A percentile compares a stretch with the other conserved stretches of the same genome.
phyloP scores from a whole-genome alignment of 2,329 filamentous ascomycete genomes.

The Aspergillus fijiensis region DNA sequence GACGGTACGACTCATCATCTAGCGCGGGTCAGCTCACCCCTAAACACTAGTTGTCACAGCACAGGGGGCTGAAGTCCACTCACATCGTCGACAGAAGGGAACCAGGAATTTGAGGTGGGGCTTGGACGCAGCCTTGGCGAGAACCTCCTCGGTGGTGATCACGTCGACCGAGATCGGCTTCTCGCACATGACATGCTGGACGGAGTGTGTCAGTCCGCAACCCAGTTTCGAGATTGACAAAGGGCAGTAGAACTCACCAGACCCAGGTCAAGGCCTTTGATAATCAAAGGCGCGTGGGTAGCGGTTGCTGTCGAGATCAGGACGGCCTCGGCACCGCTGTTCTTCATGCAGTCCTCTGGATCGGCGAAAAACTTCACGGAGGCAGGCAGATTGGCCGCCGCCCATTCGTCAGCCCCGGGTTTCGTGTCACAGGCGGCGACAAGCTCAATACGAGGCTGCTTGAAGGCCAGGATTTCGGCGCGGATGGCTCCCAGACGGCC shows the following conservation, averaged over 20 bases:
- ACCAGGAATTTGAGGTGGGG: conserved; percentile 13
- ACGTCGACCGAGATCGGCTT: conserved; percentile 13
- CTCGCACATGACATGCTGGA: conserved; percentile 13
- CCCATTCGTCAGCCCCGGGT: conserved; percentile 33
- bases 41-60: background rate
- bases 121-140: conserved; percentile 10
- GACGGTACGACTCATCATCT: conserved; percentile 12
- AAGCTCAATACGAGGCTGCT: conserved; percentile 38
- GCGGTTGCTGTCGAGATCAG: conserved; percentile 11
- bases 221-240: background rate
- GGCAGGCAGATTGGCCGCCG: conserved; percentile 23
- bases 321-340: conserved; percentile 10
- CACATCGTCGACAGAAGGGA: conserved; percentile 11
- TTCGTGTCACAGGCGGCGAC: conserved; percentile 37
- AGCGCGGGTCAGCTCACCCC: background rate
- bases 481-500: conserved; percentile 22
- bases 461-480: conserved; percentile 34
- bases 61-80: background rate
- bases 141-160: conserved; percentile 8
- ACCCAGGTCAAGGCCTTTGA: conserved; percentile 2
- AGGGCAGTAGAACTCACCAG: background rate
- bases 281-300: conserved; percentile 10
- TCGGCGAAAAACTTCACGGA: conserved; percentile 5
- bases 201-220: no score
- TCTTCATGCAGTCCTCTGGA: conserved; percentile 7